Percentiles rank a stretch among this genome's conserved stretches.
Conservation (phyloP, 2,329 filamentous ascomycete species). For the Fusarium heterosporum region DNA sequence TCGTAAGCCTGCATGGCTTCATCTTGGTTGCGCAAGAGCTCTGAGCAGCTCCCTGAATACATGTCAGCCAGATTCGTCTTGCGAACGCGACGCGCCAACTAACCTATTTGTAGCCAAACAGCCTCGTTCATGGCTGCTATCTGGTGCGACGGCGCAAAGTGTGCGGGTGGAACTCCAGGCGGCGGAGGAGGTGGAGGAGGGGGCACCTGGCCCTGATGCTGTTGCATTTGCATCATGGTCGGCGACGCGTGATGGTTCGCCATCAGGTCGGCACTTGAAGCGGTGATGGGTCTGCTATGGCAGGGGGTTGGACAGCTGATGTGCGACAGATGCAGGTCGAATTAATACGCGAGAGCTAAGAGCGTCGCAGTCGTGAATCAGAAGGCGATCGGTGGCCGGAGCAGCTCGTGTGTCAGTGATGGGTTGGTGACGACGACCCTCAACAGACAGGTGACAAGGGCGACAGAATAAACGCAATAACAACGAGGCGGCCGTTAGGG, state of each 20-base stretch:
- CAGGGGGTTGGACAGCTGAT: conserved; percentile 23
- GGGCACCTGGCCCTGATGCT: conserved; percentile 70
- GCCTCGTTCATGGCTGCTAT: conserved; percentile 84
- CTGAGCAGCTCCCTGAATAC: conserved; percentile 80
- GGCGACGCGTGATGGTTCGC: conserved; percentile 85
- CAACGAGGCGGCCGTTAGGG: conserved; percentile 29
- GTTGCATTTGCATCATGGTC: conserved; percentile 77
- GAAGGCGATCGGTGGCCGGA: conserved; percentile 10
- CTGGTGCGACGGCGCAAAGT: conserved; percentile 77
- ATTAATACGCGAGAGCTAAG: conserved; percentile 9
- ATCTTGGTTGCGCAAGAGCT: conserved; percentile 88
- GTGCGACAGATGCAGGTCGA: conserved; percentile 33
- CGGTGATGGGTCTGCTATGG: conserved; percentile 32
- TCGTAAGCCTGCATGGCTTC: conserved; percentile 93
- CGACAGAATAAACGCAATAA: conserved; percentile 22
- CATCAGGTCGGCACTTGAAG: conserved; percentile 60
- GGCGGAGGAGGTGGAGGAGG: conserved; percentile 60
- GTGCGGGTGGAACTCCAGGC: conserved; percentile 63
- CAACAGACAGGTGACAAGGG: conserved; percentile 21
- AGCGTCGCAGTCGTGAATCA: conserved; percentile 34
- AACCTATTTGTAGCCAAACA: conserved; percentile 95
- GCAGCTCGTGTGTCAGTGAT: conserved; percentile 24
- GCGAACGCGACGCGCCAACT: conserved; percentile 48
- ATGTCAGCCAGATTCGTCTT: conserved; percentile 39
- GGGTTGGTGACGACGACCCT: conserved; percentile 23